phyloP scores from a whole-genome alignment of 2,329 filamentous ascomycete genomes.

The Rhynchosporium secalis region DNA sequence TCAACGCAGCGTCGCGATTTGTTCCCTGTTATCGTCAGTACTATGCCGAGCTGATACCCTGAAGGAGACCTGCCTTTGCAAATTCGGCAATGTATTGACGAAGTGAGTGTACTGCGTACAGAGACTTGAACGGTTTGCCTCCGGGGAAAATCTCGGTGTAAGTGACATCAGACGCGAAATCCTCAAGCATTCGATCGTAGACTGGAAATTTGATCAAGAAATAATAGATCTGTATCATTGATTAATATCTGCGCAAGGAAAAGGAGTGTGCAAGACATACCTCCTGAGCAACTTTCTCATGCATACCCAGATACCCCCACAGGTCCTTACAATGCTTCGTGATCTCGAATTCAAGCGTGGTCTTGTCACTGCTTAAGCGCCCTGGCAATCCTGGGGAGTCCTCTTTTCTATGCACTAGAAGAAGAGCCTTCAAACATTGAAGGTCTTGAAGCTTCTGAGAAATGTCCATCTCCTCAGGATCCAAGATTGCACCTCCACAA shows the following conservation, averaged over 20 bases:
- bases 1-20: constrained; percentile 42
- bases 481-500: constrained; percentile 65
- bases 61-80: constrained; percentile 32
- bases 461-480: constrained; percentile 59
- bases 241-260: not conserved
- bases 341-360: constrained; percentile 73
- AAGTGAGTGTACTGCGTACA: constrained; percentile 72
- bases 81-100: constrained; percentile 54
- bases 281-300: constrained; percentile 67
- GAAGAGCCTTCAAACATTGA: constrained; percentile 60
- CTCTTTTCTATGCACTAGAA: constrained; percentile 64
- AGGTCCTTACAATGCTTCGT: constrained; percentile 80
- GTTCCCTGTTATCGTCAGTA: constrained; percentile 28
- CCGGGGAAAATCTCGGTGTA: constrained; percentile 66
- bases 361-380: constrained; percentile 52
- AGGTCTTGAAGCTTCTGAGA: constrained; percentile 67
- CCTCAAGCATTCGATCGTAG: constrained; percentile 59
- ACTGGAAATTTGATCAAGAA: constrained; percentile 72
- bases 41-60: constrained; percentile 14
- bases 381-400: constrained; percentile 46
- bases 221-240: constrained; percentile 59
- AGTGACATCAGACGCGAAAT: constrained; percentile 56
- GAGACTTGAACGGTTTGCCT: constrained; percentile 67
- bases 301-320: constrained; percentile 76
- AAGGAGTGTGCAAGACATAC: constrained; percentile 44